Evolutionary conservation across 2,329 filamentous ascomycete species (phyloP), one percentile per base, ranked within the genome.

Genomic region (Fusarium caatingaense): DNA sequence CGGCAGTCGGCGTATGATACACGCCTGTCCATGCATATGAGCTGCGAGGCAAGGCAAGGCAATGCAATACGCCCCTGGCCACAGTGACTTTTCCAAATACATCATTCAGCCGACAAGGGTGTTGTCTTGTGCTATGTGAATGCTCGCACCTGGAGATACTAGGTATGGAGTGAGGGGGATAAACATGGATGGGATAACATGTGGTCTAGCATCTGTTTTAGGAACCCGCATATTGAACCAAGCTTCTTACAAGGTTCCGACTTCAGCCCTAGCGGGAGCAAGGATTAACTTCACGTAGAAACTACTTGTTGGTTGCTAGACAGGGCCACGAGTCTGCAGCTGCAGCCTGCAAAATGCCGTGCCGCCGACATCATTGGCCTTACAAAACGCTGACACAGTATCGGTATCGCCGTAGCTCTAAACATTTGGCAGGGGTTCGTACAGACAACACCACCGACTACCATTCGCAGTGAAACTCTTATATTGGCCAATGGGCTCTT

Each of bases 401-500:
- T 70, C 68, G 68, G 64, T 40, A 58, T 71, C 59, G 51, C 68
- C 68, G 64, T 68, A 57, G 27, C 42, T 61, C 59, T 41, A 20
- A 28, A 47, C 3, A 48, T 30, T 49, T 30, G 60, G 30, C 64
- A 66, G 60, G 61, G 61, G 7, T 47, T 30, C 32, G 18, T 21
- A 45, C 55, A 41, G 10, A 53, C 13, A 42, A 53, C 49, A 41
- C 30, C 49, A 42, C 51, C 63, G 63, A 61, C 63, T 40, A 18
- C 48, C 40, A 37, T 57, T 55, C 53, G 50, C 51, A 69, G 46
- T 32, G 34, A 49, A 54, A 55, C 23, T 51, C 42, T 55, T 37
- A 15, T 32, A 23, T 44, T 41, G 32, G 46, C 66, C 61, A 66
- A 44, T 69, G 41, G 45, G 41, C 18, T 44, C 40, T 44, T n/a